Percentiles rank a stretch among this genome's conserved stretches.
Conservation (phyloP, 768 basidiomycete genomes). For the Ephemerocybe angulata region DNA sequence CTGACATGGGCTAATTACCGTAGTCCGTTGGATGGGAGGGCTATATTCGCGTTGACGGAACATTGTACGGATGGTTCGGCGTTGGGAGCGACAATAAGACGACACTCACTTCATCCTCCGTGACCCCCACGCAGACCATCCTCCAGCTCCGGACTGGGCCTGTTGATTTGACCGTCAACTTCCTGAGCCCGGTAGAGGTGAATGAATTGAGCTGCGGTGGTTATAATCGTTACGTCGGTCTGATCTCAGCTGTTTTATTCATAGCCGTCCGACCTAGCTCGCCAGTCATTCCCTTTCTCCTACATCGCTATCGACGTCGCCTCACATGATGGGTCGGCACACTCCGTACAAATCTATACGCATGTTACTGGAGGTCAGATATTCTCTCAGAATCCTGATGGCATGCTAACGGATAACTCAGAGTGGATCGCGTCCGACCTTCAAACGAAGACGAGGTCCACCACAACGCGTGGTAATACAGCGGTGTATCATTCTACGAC, state of each 20-base stretch:
- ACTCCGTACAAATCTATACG: conserved; percentile 43
- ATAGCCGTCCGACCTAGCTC: conserved; percentile 43
- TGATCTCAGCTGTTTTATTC: neutral
- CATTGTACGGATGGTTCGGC: conserved; percentile 44
- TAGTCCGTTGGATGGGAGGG: conserved; percentile 51
- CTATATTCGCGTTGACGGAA: conserved; percentile 44
- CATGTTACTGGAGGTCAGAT: conserved; percentile 41
- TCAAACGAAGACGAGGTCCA: conserved; percentile 37
- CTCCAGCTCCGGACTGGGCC: conserved; percentile 50
- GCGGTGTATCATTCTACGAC: conserved; percentile 43
- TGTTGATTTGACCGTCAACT: conserved; percentile 47
- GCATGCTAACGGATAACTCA: neutral
- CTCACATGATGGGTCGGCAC: conserved; percentile 33
- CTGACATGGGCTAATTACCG: no score
- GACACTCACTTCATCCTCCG: conserved; percentile 15
- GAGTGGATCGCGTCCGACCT: conserved; percentile 36
- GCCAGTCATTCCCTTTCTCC: conserved; percentile 52
- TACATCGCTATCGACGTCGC: conserved; percentile 39
- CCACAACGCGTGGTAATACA: conserved; percentile 29
- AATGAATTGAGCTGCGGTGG: neutral
- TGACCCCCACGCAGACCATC: conserved; percentile 53
- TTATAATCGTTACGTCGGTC: neutral
- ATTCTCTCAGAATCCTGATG: neutral
- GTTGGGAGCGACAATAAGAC: conserved; percentile 16
- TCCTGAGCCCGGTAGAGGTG: conserved; percentile 59